Evolutionary conservation across 140 eudicot genomes (phyloP).

Genomic region (Senecio squalidus): DNA sequence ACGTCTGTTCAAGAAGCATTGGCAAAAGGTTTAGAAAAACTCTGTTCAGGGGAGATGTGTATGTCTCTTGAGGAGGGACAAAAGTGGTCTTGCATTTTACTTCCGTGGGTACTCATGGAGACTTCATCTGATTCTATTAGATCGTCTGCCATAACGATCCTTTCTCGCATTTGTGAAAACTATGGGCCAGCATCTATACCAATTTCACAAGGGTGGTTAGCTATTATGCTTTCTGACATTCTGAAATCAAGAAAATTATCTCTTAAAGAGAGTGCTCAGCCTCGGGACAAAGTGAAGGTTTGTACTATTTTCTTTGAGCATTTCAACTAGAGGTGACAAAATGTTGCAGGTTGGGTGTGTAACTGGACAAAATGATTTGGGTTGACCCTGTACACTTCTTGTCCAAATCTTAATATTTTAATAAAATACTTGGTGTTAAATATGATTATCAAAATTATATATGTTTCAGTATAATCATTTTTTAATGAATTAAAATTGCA

Average conservation of each 20-base stretch:
- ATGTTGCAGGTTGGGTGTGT: not conserved
- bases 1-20: conserved; percentile 65
- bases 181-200: conserved; percentile 83
- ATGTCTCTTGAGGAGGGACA: conserved; percentile 83
- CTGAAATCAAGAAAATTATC: conserved; percentile 52
- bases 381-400: not conserved
- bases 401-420: not conserved
- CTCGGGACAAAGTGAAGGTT: conserved; percentile 82
- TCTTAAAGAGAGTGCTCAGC: conserved; percentile 58
- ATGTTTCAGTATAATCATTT: not conserved
- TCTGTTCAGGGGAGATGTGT: conserved; percentile 50
- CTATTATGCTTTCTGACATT: conserved; percentile 64
- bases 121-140: conserved; percentile 54
- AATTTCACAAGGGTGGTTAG: conserved; percentile 92
- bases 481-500: not conserved
- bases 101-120: conserved; percentile 65
- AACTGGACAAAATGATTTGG: not conserved
- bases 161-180: conserved; percentile 73
- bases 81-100: conserved; percentile 72
- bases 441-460: no score
- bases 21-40: conserved; percentile 81
- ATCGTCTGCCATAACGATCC: conserved; percentile 62
- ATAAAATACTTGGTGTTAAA: not conserved
- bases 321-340: conserved; percentile 9
- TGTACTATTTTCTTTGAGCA: conserved; percentile 23